A percentile compares a stretch with the other conserved stretches of the same genome.
Conservation (phyloP, 805 yeast species). For the Lipomyces lipofer region DNA sequence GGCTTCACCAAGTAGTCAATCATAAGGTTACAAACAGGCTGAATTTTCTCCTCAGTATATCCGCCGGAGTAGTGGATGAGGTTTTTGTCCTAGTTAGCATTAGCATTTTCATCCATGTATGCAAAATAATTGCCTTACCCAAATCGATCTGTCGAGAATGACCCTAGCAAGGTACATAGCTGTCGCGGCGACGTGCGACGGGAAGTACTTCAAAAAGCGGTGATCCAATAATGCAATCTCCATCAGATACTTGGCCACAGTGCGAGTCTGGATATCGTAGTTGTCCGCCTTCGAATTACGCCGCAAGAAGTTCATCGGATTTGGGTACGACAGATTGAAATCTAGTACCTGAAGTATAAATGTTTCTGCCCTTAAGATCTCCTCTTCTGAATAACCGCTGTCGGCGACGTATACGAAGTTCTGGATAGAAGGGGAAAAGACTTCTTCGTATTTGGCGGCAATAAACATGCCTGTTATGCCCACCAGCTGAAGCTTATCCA, state of each 20-base stretch:
- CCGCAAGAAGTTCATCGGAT: constrained; percentile 94
- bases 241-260: constrained; percentile 87
- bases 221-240: constrained; percentile 91
- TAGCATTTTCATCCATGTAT: not conserved
- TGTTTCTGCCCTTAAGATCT: constrained; percentile 82
- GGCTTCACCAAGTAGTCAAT: constrained; percentile 70
- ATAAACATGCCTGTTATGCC: constrained; percentile 93
- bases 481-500: constrained; percentile 83
- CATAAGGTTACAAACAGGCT: constrained; percentile 70
- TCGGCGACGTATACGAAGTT: constrained; percentile 94
- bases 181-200: constrained; percentile 97
- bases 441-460: constrained; percentile 95
- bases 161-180: constrained; percentile 82
- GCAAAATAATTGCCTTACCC: constrained; percentile 18
- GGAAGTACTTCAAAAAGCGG: constrained; percentile 79
- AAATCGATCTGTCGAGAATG: constrained; percentile 59
- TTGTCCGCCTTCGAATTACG: constrained; percentile 95
- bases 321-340: constrained; percentile 97
- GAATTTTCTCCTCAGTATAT: constrained; percentile 68
- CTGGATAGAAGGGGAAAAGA: constrained; percentile 88
- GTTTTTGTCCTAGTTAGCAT: constrained; percentile 69
- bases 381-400: constrained; percentile 77
- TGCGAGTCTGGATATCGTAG: constrained; percentile 89
- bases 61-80: constrained; percentile 91
- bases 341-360: constrained; percentile 88